Base-by-base conservation (phyloP, 129 eudicot genomes). In the Rutidosis leptorrhynchoides region DNA sequence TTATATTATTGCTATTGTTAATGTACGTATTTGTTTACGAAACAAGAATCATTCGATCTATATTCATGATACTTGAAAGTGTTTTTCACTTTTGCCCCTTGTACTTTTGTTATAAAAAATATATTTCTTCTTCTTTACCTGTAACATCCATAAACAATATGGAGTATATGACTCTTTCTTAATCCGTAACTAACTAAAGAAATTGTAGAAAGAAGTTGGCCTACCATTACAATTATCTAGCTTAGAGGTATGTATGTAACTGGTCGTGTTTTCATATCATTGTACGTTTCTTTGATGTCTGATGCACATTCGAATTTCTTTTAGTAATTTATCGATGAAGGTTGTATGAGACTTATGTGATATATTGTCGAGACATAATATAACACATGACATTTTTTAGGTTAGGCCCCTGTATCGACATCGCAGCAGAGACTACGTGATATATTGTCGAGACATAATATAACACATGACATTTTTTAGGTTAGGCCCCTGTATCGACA, bases 21-120 rank as follows among this genome's bases (percentile, higher is more conserved):
- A n/a, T n/a, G n/a, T n/a, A n/a, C n/a, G n/a, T 60, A 45, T 23
- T 48, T 67, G 53, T 74, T 57, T 67, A 57, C 58, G 69, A 49
- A 37, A 40, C 74, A 67, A 58, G 54, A 59, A 59, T 67, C 45
- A 60, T 75, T 75, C 22, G 6, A 58, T 57, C 28, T 53, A 67
- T 52, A 15, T 23, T 32, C 3, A 0, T 57, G 19, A 54, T 74
- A 58, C 25, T 58, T 48, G 19, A 29, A 37, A n/a, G 40, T 23
- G 26, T 21, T 73, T 69, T 49, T 33, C 24, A 23, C 57, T 15
- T 15, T 37, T 45, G 30, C 57, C 58, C 43, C 24, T 17, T 70
- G 46, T 43, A 58, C 26, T 58, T 70, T 58, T 19, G 17, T 32
- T 67, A 4, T 3, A 7, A 35, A 21, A 33, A 7, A 11, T 55